Evolutionary conservation across 2,329 filamentous ascomycete species (phyloP), one percentile per base, ranked within the genome.

Genomic region (Zasmidium cellare): DNA sequence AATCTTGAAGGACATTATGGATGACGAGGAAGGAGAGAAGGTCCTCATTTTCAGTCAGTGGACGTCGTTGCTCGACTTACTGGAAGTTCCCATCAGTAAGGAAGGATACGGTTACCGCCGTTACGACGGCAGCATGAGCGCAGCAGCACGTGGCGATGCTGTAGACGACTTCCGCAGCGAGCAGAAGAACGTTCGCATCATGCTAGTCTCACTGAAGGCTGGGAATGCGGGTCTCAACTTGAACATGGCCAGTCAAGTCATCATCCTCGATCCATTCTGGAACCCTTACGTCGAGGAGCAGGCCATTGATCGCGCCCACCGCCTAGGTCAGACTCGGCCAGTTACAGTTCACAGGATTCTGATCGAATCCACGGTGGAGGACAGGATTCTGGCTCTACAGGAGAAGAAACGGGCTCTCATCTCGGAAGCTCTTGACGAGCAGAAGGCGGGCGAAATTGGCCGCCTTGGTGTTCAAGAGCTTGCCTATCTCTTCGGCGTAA

Each of bases 271-370:
- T 71, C 92, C 92, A 0, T 96, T 96, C 77, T 96, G 91, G 91
- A 97, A 96, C 63, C 92, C 92, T 0, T 96, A 89, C 70, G 89
- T 96, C 50, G 92, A 96, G 75, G 91, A 92, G 74, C 92, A 97
- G 75, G 92, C 92, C 3, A 87, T 96, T 51, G 92, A 96, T 72
- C 88, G 92, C 20, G 90, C 92, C 2, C 89, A 96, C 74, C 88
- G 92, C 9, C 92, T 96, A 65, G 92, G 92, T 0, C 92, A 97
- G 75, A 77, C 81, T 64, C 81, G 82, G 3, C 78, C 86, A 7
- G 92, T 96, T 3, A 82, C 86, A 55, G 88, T 97, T 1, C 91
- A 96, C 71, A 87, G 91, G 3, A 83, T 96, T 22, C 77, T 96
- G 2, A 85, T 93, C 7, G 74, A 86, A 65, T 82, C 84, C 5